Evolutionary conservation across 768 basidiomycete genomes (phyloP), one percentile per base, ranked within the genome.

Genomic region (Amanita fuliginea): DNA sequence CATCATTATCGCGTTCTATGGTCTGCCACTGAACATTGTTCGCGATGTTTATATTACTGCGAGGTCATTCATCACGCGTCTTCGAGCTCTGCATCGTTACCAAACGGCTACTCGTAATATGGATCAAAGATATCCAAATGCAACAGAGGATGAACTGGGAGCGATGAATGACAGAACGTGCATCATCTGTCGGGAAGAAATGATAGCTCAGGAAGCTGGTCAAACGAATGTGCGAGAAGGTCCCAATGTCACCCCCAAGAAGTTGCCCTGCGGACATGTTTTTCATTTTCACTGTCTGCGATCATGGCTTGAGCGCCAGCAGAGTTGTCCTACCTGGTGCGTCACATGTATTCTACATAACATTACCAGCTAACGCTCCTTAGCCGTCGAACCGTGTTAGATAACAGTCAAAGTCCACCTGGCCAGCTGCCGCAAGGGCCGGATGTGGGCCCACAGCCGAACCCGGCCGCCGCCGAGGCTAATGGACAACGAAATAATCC

Each of bases 261-360:
- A 91, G 62, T 71, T 99, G 19, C 90, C 86, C 7, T 99, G 96
- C 67, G 94, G 94, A 0, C 96, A 99, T 63, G 82, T 96, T 37
- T 99, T 99, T 70, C 96, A 99, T 66, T 95, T 97, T 63, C 83
- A 97, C 60, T 99, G 96, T 65, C 76, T 99, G 54, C 77, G 92
- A 35, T 94, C 91, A 18, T 99, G 96, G 96, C 76, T 99, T 22
- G 96, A 99, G 65, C 77, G 96, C 39, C 96, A 99, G 64, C 96
- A 98, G 65, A 98, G 89, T 57, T 99, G 96, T 63, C 96, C 96
- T 1, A 99, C 96, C 36, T 99, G 95, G 95, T 95, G 44, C 65
- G 83, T 64, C 30, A 18, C 50, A 51, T 32, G 32, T 43, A 19
- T 34, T 35, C 13, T 26, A 3, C 28, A 37, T 19, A 37, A 11